phyloP scores from a whole-genome alignment of 2,329 filamentous ascomycete genomes.

The Fusarium nodosum region DNA sequence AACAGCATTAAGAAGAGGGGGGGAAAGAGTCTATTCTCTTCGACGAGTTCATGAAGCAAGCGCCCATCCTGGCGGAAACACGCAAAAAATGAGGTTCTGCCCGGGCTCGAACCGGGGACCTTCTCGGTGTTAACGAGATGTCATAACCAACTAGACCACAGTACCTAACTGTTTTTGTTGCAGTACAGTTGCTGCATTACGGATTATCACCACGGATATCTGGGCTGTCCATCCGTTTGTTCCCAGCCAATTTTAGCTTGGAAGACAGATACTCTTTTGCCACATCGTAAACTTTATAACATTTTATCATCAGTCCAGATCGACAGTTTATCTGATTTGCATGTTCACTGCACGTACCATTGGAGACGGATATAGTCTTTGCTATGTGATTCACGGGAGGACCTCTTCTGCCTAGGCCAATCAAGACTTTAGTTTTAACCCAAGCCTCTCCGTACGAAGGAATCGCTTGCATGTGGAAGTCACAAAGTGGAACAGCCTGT shows the following conservation, averaged over 20 bases:
- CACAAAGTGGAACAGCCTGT: not conserved
- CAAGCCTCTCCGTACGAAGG: not conserved
- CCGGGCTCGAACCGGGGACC: constrained; percentile 7
- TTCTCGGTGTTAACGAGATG: constrained; percentile 9
- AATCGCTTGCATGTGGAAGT: not conserved
- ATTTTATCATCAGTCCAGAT: not conserved
- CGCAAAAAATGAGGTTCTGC: constrained; percentile 2
- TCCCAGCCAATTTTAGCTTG: not conserved
- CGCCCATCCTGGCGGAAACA: accelerated
- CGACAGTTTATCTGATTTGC: not conserved
- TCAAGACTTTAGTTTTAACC: not conserved
- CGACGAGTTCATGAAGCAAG: not conserved
- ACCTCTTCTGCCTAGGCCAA: not conserved
- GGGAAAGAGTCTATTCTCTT: not conserved
- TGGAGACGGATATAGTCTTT: not conserved
- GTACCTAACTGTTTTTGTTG: not conserved
- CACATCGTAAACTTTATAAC: not conserved
- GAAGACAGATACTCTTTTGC: not conserved
- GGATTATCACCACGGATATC: not conserved
- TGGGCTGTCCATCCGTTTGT: not conserved
- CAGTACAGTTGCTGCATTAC: accelerated
- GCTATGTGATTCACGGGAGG: not conserved
- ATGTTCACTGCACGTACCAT: not conserved
- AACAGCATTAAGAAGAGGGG: accelerated
- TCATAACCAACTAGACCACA: constrained; percentile 9